Evolutionary conservation across 306 rosid genomes (phyloP).

Genomic region (Lathyrus tuberosus): DNA sequence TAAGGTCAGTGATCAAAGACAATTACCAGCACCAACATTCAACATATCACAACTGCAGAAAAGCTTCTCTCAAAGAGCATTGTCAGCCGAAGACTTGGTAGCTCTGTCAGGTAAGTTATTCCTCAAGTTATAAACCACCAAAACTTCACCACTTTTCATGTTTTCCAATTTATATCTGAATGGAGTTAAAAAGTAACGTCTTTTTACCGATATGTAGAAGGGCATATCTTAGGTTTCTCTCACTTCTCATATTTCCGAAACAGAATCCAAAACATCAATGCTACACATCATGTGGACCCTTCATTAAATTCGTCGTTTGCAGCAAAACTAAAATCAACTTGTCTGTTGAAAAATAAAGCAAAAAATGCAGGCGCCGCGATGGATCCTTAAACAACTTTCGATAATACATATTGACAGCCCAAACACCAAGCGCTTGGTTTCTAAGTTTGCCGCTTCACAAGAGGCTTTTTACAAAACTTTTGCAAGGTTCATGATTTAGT

Average conservation of each 20-base stretch:
- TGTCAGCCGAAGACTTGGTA: constrained; percentile 65
- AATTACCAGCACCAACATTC: constrained; percentile 80
- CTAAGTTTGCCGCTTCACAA: constrained; percentile 56
- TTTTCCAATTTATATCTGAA: neutral
- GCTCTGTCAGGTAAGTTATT: constrained; percentile 75
- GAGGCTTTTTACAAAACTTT: constrained; percentile 57
- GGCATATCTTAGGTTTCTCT: constrained; percentile 86
- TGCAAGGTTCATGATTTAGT: constrained; percentile 63
- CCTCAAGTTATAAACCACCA: neutral
- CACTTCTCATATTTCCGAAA: constrained; percentile 85
- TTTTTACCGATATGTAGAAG: constrained; percentile 59
- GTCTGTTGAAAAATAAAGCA: constrained; percentile 58
- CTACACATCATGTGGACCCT: constrained; percentile 70
- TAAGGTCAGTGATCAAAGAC: constrained; percentile 67
- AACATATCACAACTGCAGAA: constrained; percentile 71
- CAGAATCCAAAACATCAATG: constrained; percentile 66
- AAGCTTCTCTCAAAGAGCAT: constrained; percentile 79
- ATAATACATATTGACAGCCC: constrained; percentile 62
- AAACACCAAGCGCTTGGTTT: constrained; percentile 58
- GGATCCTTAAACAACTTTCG: constrained; percentile 63
- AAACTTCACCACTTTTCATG: constrained; percentile 32
- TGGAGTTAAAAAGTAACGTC: constrained; percentile 12
- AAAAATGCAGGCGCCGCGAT: constrained; percentile 59
- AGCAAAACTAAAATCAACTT: constrained; percentile 51
- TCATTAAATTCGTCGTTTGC: constrained; percentile 57